These are phyloP conservation scores for Vitis riparia DNA, from an alignment of 164 flowering plant genomes.

Conservation along the genomic window DNA sequence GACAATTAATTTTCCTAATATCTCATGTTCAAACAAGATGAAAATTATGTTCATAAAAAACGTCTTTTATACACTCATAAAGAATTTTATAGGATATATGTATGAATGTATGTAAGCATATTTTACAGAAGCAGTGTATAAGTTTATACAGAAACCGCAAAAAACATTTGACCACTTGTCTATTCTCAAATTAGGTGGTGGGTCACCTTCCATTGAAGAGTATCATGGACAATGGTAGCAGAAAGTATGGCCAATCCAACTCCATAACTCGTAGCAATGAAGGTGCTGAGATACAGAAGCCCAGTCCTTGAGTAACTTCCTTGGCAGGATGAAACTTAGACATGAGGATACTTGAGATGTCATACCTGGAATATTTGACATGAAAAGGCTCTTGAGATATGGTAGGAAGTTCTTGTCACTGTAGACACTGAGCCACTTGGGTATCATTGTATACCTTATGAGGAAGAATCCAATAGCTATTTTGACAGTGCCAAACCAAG, in stretches of 20 bases:
- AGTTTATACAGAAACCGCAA: too few species aligned
- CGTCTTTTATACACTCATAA: too few species aligned
- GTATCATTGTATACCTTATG: slow-evolving; percentile 53
- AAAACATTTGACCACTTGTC: too few species aligned
- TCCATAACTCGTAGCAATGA: slow-evolving; percentile 58
- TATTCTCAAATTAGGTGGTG: too few species aligned
- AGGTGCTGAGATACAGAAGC: slow-evolving; percentile 43
- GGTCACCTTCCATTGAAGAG: slow-evolving; percentile 54
- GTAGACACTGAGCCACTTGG: slow-evolving; percentile 43
- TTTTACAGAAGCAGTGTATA: too few species aligned
- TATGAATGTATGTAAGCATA: too few species aligned
- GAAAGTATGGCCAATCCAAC: slow-evolving; percentile 55
- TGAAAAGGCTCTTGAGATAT: slow-evolving; percentile 38
- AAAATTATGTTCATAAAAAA: too few species aligned
- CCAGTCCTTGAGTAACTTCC: slow-evolving; percentile 30
- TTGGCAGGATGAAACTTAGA: slow-evolving; percentile 37
- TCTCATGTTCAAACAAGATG: too few species aligned
- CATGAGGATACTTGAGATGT: slow-evolving; percentile 33
- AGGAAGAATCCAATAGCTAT: slow-evolving; percentile 46
- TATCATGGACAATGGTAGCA: slow-evolving; percentile 49
- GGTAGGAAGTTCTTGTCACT: slow-evolving; percentile 58
- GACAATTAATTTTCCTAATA: too few species aligned
- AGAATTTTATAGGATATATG: too few species aligned
- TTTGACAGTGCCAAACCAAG: slow-evolving; percentile 72
- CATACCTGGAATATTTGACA: slow-evolving; percentile 27